phyloP scores from a whole-genome alignment of 2,329 filamentous ascomycete species.

The Scytalidium sp. region DNA sequence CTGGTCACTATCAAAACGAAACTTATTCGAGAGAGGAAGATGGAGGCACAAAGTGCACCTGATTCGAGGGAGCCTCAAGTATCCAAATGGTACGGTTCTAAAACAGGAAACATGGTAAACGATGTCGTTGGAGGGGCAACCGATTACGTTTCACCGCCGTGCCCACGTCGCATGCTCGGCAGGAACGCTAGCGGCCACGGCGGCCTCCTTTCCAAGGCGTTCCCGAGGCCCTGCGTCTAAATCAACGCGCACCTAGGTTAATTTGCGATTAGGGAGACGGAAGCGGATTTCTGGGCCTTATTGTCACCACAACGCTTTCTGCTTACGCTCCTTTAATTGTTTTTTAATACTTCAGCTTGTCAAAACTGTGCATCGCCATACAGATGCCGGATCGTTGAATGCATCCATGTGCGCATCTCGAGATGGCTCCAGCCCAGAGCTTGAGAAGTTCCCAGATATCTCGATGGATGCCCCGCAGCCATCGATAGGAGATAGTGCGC shows the following conservation, averaged over 20 bases:
- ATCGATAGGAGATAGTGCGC: slow-evolving; percentile 22
- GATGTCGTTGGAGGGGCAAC: neutral
- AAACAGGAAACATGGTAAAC: neutral
- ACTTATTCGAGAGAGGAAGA: neutral
- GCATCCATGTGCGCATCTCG: slow-evolving; percentile 30
- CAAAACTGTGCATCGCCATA: slow-evolving; percentile 7
- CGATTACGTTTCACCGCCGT: neutral
- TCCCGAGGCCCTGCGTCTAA: neutral
- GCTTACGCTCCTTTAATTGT: neutral
- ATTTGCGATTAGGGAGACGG: neutral
- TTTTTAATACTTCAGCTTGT: neutral
- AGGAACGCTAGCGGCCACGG: neutral
- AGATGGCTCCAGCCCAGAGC: slow-evolving; percentile 27
- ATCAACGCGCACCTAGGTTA: neutral
- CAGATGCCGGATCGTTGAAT: slow-evolving; percentile 24
- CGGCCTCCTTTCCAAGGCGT: neutral
- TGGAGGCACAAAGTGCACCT: neutral
- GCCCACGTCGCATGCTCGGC: too few species aligned
- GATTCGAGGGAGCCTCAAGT: neutral
- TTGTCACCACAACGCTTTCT: neutral
- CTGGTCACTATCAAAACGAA: neutral
- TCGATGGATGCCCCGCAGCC: slow-evolving; percentile 19
- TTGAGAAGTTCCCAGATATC: slow-evolving; percentile 21
- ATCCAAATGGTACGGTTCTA: neutral
- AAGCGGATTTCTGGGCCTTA: neutral